phyloP scores from a whole-genome alignment of 169 alveolate genomes.

The Amoebophrya sp. region DNA sequence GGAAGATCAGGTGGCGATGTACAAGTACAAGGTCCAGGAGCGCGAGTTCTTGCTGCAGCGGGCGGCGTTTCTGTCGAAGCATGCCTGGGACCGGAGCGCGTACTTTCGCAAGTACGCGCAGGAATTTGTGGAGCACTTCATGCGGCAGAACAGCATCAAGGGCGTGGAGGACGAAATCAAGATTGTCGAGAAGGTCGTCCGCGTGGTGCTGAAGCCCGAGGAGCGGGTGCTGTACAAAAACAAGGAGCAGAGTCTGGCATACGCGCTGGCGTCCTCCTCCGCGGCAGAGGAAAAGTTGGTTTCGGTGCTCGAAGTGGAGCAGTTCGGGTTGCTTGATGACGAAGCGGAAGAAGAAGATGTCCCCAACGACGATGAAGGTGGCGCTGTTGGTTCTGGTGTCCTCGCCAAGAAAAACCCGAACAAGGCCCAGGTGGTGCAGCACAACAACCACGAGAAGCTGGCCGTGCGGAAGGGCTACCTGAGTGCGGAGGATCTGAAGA shows the following conservation, averaged over 20 bases:
- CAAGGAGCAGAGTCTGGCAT: background rate
- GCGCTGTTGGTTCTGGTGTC: background rate
- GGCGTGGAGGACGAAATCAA: constrained; percentile 15
- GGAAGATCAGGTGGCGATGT: background rate
- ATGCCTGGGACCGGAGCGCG: background rate
- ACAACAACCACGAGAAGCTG: background rate
- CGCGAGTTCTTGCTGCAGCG: constrained; percentile 26
- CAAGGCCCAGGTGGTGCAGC: background rate
- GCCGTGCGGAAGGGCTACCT: background rate
- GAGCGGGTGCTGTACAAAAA: constrained; percentile 10
- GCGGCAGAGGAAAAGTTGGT: background rate
- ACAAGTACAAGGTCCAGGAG: background rate
- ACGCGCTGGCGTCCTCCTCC: constrained; percentile 2
- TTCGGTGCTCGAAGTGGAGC: background rate
- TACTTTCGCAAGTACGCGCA: constrained; percentile 15
- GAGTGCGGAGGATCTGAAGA: background rate
- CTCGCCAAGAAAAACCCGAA: too few species aligned
- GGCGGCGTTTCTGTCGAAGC: background rate
- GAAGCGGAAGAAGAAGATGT: background rate
- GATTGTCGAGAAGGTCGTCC: background rate
- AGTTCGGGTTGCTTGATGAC: background rate
- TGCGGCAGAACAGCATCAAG: constrained; percentile 21
- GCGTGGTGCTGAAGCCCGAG: constrained; percentile 7
- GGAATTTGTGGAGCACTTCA: background rate
- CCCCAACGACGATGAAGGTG: background rate